phyloP scores from a whole-genome alignment of 2,329 filamentous ascomycete genomes.

The Chaetomium sp. region DNA sequence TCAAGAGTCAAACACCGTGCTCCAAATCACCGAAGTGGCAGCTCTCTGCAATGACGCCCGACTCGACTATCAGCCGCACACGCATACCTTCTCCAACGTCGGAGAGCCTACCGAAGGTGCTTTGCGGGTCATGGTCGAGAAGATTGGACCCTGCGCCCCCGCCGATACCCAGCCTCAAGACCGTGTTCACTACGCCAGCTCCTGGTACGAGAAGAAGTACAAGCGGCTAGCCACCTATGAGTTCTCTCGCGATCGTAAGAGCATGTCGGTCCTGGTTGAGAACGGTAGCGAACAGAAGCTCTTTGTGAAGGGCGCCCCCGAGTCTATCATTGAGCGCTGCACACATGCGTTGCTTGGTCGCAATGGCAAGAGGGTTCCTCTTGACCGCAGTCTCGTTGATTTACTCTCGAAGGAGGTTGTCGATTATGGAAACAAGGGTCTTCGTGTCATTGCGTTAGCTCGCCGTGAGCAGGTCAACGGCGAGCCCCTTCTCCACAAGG shows the following conservation, averaged over 20 bases:
- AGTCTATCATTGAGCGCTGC: constrained; percentile 90
- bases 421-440: constrained; percentile 83
- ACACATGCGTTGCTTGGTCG: constrained; percentile 71
- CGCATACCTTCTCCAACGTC: constrained; percentile 68
- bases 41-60: constrained; percentile 85
- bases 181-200: constrained; percentile 73
- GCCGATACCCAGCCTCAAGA: constrained; percentile 47
- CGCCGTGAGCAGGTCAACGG: constrained; percentile 69
- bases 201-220: constrained; percentile 71
- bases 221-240: constrained; percentile 82
- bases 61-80: constrained; percentile 73
- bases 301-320: constrained; percentile 92
- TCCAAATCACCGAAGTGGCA: constrained; percentile 66
- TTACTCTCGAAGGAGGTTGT: constrained; percentile 74
- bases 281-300: constrained; percentile 66
- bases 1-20: constrained; percentile 66
- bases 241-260: constrained; percentile 96
- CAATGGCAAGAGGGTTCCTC: constrained; percentile 67
- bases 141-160: constrained; percentile 76
- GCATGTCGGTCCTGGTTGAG: constrained; percentile 92
- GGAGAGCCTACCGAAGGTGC: constrained; percentile 96
- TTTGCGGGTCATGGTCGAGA: constrained; percentile 83
- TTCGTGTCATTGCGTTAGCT: constrained; percentile 91
- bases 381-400: constrained; percentile 62
- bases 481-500: constrained; percentile 63